These are phyloP conservation scores for Monilinia polystroma DNA, from an alignment of 2,329 filamentous ascomycete genomes.

Conservation along the genomic window DNA sequence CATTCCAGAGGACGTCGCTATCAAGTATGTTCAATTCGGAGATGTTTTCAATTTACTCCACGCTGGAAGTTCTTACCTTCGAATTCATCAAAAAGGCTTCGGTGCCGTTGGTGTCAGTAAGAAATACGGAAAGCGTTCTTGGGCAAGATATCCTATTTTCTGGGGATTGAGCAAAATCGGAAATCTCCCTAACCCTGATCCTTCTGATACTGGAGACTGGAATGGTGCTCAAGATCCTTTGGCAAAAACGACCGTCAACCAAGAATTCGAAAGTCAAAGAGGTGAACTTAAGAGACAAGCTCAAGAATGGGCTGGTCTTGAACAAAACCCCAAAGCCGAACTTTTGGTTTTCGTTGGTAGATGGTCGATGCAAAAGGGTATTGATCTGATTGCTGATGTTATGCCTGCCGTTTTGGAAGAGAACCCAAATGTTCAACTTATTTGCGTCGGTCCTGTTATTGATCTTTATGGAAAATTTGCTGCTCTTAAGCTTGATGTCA, in stretches of 20 bases:
- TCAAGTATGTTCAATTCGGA: slow-evolving; percentile 64
- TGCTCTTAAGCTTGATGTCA: slow-evolving; percentile 60
- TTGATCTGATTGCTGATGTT: slow-evolving; percentile 67
- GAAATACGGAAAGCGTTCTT: slow-evolving; percentile 66
- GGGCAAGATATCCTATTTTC: slow-evolving; percentile 67
- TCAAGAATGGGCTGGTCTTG: slow-evolving; percentile 65
- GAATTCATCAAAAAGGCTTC: slow-evolving; percentile 65
- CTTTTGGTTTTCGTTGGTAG: slow-evolving; percentile 68
- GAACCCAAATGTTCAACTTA: slow-evolving; percentile 58
- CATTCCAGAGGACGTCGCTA: slow-evolving; percentile 54
- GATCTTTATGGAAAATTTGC: slow-evolving; percentile 68
- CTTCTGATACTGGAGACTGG: slow-evolving; percentile 56
- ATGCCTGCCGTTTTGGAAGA: slow-evolving; percentile 62
- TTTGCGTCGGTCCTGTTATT: slow-evolving; percentile 64
- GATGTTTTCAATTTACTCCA: slow-evolving; percentile 69
- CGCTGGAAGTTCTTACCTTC: slow-evolving; percentile 60
- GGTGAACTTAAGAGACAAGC: slow-evolving; percentile 57
- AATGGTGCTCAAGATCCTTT: slow-evolving; percentile 53
- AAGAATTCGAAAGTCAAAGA: slow-evolving; percentile 53
- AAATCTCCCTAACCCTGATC: slow-evolving; percentile 66
- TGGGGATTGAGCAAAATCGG: slow-evolving; percentile 66
- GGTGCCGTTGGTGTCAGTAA: slow-evolving; percentile 67
- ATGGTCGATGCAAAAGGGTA: slow-evolving; percentile 68
- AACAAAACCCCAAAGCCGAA: slow-evolving; percentile 60
- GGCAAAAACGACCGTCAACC: slow-evolving; percentile 51